These are phyloP conservation scores for Coemansia sp. DNA, from an alignment of 192 early-diverging fungal genomes.

Conservation along the genomic window DNA sequence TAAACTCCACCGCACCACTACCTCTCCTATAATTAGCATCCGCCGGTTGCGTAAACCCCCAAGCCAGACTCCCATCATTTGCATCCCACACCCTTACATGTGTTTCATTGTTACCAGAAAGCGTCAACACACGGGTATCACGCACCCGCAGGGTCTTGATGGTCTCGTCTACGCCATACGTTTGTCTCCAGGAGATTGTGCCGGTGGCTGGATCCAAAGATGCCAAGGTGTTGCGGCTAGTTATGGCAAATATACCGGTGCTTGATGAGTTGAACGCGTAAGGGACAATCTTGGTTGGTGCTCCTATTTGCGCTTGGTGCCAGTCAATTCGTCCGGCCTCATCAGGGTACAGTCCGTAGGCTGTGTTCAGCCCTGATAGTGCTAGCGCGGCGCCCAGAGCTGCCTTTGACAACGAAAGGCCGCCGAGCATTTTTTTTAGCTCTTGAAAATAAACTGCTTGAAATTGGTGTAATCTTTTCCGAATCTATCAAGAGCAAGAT, in stretches of 20 bases:
- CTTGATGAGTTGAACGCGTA: slow-evolving; percentile 33
- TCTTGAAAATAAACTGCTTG: neutral
- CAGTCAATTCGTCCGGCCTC: slow-evolving; percentile 55
- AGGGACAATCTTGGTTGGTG: slow-evolving; percentile 24
- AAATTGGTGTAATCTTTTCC: neutral
- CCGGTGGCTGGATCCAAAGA: slow-evolving; percentile 68
- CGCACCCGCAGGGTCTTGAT: slow-evolving; percentile 57
- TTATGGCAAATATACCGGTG: slow-evolving; percentile 58
- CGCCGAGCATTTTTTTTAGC: slow-evolving; percentile 13
- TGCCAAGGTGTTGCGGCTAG: slow-evolving; percentile 78
- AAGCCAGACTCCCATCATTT: slow-evolving; percentile 14
- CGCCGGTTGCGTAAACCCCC: slow-evolving; percentile 26
- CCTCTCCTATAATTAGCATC: slow-evolving; percentile 29
- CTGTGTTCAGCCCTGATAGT: slow-evolving; percentile 13
- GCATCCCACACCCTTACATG: slow-evolving; percentile 57
- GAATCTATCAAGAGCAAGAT: neutral
- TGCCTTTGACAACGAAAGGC: slow-evolving; percentile 13
- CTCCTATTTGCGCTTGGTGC: slow-evolving; percentile 49
- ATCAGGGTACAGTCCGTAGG: slow-evolving; percentile 45
- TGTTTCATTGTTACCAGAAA: slow-evolving; percentile 20
- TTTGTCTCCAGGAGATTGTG: slow-evolving; percentile 77
- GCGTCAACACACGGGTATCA: slow-evolving; percentile 37
- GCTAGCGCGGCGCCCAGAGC: slow-evolving; percentile 20
- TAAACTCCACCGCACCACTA: slow-evolving; percentile 48
- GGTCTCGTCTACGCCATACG: slow-evolving; percentile 60